phyloP scores from a whole-genome alignment of 345 rosid species.

The Boechera stricta region DNA sequence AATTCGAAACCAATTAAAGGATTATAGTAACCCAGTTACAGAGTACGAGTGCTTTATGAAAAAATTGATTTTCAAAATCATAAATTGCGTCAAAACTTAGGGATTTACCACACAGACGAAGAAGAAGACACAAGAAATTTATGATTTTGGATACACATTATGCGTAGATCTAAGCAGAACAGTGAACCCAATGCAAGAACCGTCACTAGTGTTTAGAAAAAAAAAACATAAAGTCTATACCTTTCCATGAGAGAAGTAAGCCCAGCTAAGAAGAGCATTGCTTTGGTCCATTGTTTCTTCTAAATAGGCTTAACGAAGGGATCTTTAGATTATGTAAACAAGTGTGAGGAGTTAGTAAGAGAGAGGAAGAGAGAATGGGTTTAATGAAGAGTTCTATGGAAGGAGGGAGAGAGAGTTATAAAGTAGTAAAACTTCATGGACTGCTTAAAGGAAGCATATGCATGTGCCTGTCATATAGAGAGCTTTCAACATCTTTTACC shows the following conservation, averaged over 20 bases:
- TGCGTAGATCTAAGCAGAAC: conserved; percentile 31
- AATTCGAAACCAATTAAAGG: conserved; percentile 3
- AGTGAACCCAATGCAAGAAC: conserved; percentile 6
- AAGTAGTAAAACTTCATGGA: conserved; percentile 34
- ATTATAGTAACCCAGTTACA: background rate
- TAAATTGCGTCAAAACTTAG: background rate
- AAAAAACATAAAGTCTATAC: conserved; percentile 40
- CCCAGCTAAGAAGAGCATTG: conserved; percentile 61
- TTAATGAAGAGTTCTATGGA: conserved; percentile 26
- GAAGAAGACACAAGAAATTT: conserved; percentile 6
- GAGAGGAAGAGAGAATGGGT: conserved; percentile 34
- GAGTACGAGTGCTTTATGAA: background rate
- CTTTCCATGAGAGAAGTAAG: conserved; percentile 79
- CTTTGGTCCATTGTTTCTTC: conserved; percentile 65
- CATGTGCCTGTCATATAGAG: conserved; percentile 11
- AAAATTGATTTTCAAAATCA: background rate
- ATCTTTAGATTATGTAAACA: background rate
- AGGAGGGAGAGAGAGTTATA: conserved; percentile 18
- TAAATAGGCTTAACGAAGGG: background rate
- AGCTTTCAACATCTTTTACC: conserved; percentile 39
- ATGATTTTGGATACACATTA: conserved; percentile 29
- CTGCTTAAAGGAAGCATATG: conserved; percentile 38
- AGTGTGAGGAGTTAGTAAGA: background rate
- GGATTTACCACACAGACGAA: conserved; percentile 15
- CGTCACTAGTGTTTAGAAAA: background rate